phyloP scores from a whole-genome alignment of 202 grass and related monocot genomes.

The Miscanthus sacchariflorus region DNA sequence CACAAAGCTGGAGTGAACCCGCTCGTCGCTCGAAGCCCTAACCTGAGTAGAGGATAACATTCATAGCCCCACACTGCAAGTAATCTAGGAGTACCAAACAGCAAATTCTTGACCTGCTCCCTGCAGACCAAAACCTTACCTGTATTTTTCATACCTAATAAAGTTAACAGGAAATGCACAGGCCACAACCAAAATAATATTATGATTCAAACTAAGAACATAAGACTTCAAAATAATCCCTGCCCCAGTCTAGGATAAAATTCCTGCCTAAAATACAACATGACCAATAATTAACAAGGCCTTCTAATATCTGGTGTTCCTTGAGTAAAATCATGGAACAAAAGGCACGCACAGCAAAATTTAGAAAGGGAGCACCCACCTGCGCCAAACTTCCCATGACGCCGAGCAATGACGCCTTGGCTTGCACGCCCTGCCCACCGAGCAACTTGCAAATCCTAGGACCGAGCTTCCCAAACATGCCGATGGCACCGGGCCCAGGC shows the following conservation, averaged over 20 bases:
- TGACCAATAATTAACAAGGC: not conserved
- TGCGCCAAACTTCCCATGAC: constrained; percentile 82
- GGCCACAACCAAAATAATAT: not conserved
- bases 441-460: constrained; percentile 87
- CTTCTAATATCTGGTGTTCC: constrained; percentile 12
- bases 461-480: constrained; percentile 75
- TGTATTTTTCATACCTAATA: constrained; percentile 25
- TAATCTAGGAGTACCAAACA: not conserved
- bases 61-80: not conserved
- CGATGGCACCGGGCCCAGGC: constrained; percentile 46
- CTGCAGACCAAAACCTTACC: not conserved
- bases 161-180: constrained; percentile 17
- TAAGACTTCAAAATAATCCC: not conserved
- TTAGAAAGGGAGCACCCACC: constrained; percentile 40
- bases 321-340: constrained; percentile 34
- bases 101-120: not conserved
- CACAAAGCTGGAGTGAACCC: not conserved
- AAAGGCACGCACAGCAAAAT: not conserved
- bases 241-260: not conserved
- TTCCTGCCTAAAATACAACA: not conserved
- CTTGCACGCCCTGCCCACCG: constrained; percentile 78
- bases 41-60: not conserved
- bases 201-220: constrained; percentile 17
- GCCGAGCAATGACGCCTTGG: constrained; percentile 80
- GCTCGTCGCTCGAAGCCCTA: not conserved